Percentiles rank a stretch among this genome's conserved stretches.
These are phyloP conservation scores for Tricholomella constricta DNA, from an alignment of 768 basidiomycete genomes.

Conservation along the genomic window DNA sequence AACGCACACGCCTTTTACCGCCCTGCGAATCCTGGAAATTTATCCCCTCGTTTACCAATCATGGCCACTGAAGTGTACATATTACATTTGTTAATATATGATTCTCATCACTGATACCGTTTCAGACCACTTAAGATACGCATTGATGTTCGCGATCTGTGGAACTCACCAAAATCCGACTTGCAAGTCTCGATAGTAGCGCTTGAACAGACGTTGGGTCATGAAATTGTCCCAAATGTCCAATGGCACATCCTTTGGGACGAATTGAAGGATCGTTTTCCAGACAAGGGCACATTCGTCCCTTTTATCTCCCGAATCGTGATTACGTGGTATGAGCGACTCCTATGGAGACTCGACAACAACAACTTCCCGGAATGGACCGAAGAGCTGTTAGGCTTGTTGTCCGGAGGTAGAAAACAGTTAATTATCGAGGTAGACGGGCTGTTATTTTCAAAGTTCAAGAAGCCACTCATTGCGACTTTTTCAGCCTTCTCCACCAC, in stretches of 20 bases:
- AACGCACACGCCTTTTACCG: neutral
- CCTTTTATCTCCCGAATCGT: conserved; percentile 34
- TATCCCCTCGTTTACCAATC: neutral
- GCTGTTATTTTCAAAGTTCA: neutral
- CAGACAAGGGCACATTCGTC: conserved; percentile 35
- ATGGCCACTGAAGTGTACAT: conserved; percentile 8
- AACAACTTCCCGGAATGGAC: conserved; percentile 36
- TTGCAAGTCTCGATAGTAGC: conserved; percentile 27
- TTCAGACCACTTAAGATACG: conserved; percentile 39
- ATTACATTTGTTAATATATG: too few species aligned
- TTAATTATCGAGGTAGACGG: conserved; percentile 32
- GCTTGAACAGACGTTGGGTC: conserved; percentile 33
- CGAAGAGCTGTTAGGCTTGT: conserved; percentile 30
- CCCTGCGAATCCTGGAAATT: too few species aligned
- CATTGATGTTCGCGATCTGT: conserved; percentile 36
- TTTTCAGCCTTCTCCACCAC: conserved; percentile 18
- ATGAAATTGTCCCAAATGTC: conserved; percentile 32
- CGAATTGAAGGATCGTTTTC: conserved; percentile 29
- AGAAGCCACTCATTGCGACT: neutral
- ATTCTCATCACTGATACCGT: neutral
- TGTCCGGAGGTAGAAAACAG: conserved; percentile 21
- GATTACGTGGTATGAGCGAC: conserved; percentile 36
- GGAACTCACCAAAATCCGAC: conserved; percentile 25
- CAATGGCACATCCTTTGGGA: conserved; percentile 37
- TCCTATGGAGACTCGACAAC: conserved; percentile 36